Base-by-base conservation (phyloP, 257 asterid species). In the Sherardia arvensis region DNA sequence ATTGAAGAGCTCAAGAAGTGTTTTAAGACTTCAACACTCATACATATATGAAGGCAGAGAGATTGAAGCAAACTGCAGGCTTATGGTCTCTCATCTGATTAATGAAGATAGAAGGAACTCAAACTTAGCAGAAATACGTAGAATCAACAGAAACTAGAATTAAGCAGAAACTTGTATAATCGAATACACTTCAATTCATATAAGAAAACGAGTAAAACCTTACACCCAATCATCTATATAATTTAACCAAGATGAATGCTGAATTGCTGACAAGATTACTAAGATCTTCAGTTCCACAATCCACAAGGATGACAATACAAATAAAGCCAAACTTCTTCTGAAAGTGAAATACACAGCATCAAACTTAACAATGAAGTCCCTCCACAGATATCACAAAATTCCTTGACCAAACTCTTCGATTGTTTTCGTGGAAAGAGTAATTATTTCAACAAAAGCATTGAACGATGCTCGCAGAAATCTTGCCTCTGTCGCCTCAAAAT, bases 391-490 rank as follows among this genome's bases (percentile, higher is more conserved):
- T 32, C 63, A 59, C 63, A 59, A 30, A 47, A 32, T 30, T 30
- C 47, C 63, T 30, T 59, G 47, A 7, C 47, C 63, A 5, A 59
- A 59, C n/a, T 59, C 63, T 59, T 59, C 63, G 1, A 59, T 32
- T 8, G 63, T 59, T 32, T 87, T 85, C 49, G 90, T 75, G 66
- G 95, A 90, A 48, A 90, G 95, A 25, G 89, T 81, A 56, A 87
- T 90, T 66, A 90, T 81, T 49, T 90, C 97, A 21, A 87, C 86
- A 65, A 85, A 90, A 4, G 96, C 87, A 38, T 90, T 87, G 33
- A 75, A 90, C 8, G 97, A 90, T 57, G 91, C 97, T 22, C 96
- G 96, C 22, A 90, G 93, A 72, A 87, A 84, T 69, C 95, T 84
- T 29, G 97, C 91, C 72, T 90, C 97, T 62, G 74, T 75, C n/a